Percentiles rank a stretch among this genome's conserved stretches.
These are phyloP conservation scores for Rosa chinensis DNA, from an alignment of 306 rosid species.

Conservation along the genomic window DNA sequence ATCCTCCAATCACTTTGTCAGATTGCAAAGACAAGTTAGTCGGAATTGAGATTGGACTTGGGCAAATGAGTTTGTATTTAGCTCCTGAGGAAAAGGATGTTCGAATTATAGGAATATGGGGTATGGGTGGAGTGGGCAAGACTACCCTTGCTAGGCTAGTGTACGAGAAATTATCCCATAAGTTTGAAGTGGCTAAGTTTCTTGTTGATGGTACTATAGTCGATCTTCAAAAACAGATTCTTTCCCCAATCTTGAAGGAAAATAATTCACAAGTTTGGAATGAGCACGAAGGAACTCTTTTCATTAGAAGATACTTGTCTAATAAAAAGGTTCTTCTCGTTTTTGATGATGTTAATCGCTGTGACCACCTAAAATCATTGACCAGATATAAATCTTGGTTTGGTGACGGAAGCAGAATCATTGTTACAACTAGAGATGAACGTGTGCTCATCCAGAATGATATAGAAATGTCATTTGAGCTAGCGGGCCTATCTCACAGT, in stretches of 20 bases:
- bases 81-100: background rate
- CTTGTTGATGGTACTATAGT: background rate
- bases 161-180: too few species aligned
- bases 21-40: background rate
- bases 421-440: background rate
- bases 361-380: background rate
- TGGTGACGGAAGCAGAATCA: too few species aligned
- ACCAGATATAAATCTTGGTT: background rate
- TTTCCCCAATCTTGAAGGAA: too few species aligned
- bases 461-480: background rate
- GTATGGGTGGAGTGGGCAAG: too few species aligned
- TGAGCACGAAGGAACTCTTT: background rate
- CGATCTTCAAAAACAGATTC: background rate
- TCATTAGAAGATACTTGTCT: background rate
- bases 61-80: too few species aligned
- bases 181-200: background rate
- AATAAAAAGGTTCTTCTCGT: conserved; percentile 2
- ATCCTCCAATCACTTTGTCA: background rate
- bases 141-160: too few species aligned
- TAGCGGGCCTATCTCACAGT: background rate
- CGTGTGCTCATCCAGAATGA: background rate
- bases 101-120: background rate
- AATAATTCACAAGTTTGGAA: too few species aligned
- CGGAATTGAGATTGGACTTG: background rate
- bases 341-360: background rate